Evolutionary conservation across 805 yeast genomes (phyloP).

Genomic region (Starmerella stigmatis): DNA sequence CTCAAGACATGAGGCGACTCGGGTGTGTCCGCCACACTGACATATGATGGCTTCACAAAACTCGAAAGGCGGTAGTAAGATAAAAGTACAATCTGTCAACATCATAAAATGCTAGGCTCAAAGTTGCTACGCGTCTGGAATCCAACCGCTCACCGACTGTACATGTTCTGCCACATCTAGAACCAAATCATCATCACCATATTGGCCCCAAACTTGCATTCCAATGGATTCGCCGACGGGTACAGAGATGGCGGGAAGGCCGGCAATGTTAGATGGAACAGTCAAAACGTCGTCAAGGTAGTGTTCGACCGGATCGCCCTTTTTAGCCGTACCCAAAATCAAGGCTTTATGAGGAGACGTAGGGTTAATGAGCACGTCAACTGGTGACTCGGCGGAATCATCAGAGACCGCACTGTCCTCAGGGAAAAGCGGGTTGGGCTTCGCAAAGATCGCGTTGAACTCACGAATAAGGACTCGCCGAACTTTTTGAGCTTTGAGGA

Average conservation of each 20-base stretch:
- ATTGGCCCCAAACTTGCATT: conserved; percentile 76
- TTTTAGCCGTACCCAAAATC: conserved; percentile 37
- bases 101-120: too few species aligned
- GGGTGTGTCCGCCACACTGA: too few species aligned
- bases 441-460: conserved; percentile 49
- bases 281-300: conserved; percentile 78
- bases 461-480: conserved; percentile 53
- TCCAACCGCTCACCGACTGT: background rate
- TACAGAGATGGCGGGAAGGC: conserved; percentile 72
- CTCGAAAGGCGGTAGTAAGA: too few species aligned
- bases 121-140: background rate
- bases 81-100: too few species aligned
- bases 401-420: conserved; percentile 18
- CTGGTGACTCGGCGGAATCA: conserved; percentile 13
- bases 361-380: conserved; percentile 68
- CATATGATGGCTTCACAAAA: too few species aligned
- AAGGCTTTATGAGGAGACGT: conserved; percentile 55
- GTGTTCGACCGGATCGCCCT: conserved; percentile 42
- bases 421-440: conserved; percentile 27
- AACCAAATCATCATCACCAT: conserved; percentile 63
- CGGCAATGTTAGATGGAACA: conserved; percentile 84
- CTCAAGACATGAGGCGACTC: too few species aligned
- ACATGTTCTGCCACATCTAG: conserved; percentile 35
- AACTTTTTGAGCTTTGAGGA: conserved; percentile 59
- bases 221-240: conserved; percentile 45